Base-by-base conservation (phyloP, 2,329 filamentous ascomycete genomes). In the Cyclaneusma minus region DNA sequence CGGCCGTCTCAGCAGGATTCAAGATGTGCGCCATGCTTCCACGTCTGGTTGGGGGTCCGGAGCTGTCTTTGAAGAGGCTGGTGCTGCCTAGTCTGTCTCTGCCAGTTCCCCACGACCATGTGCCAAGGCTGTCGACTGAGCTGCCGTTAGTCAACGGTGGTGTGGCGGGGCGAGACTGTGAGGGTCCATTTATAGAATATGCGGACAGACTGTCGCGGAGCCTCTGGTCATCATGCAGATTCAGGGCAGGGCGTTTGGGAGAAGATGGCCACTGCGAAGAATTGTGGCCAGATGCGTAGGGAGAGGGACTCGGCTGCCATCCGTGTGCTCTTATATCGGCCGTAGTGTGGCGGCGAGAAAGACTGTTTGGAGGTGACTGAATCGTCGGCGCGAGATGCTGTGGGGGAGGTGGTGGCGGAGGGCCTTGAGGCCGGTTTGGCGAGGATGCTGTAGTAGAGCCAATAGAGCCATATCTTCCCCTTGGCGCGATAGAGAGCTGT, bases 251-350 rank as follows among this genome's bases (percentile, higher is more conserved):
- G 33, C 58, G 53, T 41, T 66, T 65, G 6, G 71, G 74, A 13
- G 73, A 78, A 10, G 72, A 70, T 10, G 73, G 72, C 72, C 73
- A 80, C 34, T 70, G 68, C 18, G 59, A 52, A 10, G 63, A 65
- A 28, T 62, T 62, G 34, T 69, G 61, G 7, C 71, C 71, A 3
- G 75, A 73, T 6, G 66, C 61, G 44, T 72, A 79, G 7, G 75
- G 79, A 4, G 76, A 78, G 14, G 68, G 61, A 35, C 49, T 60
- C 6, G 61, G 62, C 35, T 73, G 75, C 72, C 80, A 87, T 19
- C 78, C 82, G 46, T 84, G 78, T 41, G 85, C 77, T 28, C 89
- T 76, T 40, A 98, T 95, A 48, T 98, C 89, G 31, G 89, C 89
- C 20, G 85, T 87, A 2, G 89, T 98, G 52, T 98, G 89, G 34